Conservation (phyloP, 23 red algal species). For the Gracilaria gracilis region DNA sequence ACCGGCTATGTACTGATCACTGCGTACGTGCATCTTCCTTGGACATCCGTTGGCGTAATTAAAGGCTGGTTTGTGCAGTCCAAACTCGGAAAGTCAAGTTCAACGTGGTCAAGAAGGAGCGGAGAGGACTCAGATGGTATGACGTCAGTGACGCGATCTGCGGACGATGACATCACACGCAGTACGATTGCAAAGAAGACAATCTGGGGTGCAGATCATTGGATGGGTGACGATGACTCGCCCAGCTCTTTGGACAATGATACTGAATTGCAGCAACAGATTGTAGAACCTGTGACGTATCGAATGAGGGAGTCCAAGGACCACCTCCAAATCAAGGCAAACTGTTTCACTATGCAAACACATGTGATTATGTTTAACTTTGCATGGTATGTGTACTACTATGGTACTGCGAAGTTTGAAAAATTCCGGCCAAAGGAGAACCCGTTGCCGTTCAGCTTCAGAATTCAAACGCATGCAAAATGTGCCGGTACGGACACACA, state of each 20-base stretch:
- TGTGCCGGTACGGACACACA: conserved; percentile 70
- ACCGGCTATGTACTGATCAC: conserved; percentile 58
- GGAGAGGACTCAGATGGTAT: conserved; percentile 12
- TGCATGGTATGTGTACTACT: conserved; percentile 86
- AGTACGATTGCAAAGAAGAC: conserved; percentile 30
- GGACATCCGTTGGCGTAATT: conserved; percentile 49
- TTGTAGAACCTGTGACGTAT: conserved; percentile 73
- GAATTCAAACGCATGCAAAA: conserved; percentile 60
- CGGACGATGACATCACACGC: conserved; percentile 1
- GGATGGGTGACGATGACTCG: conserved; percentile 25
- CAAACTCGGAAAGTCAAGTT: conserved; percentile 38
- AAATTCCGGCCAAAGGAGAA: conserved; percentile 68
- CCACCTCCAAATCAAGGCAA: conserved; percentile 63
- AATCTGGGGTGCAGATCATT: not conserved
- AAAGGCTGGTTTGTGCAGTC: conserved; percentile 68
- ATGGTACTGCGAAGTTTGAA: conserved; percentile 68
- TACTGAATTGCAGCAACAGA: conserved; percentile 57
- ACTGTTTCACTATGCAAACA: conserved; percentile 83
- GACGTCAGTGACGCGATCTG: conserved; percentile 4
- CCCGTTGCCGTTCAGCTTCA: conserved; percentile 66
- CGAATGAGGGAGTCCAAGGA: conserved; percentile 69
- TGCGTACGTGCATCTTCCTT: conserved; percentile 74
- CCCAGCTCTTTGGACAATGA: conserved; percentile 70
- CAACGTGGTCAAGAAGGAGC: conserved; percentile 14
- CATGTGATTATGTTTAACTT: conserved; percentile 88